Evolutionary conservation across 1,284 basidiomycete species (phyloP), one percentile per base, ranked within the genome.

Genomic region (Ustilago curta): DNA sequence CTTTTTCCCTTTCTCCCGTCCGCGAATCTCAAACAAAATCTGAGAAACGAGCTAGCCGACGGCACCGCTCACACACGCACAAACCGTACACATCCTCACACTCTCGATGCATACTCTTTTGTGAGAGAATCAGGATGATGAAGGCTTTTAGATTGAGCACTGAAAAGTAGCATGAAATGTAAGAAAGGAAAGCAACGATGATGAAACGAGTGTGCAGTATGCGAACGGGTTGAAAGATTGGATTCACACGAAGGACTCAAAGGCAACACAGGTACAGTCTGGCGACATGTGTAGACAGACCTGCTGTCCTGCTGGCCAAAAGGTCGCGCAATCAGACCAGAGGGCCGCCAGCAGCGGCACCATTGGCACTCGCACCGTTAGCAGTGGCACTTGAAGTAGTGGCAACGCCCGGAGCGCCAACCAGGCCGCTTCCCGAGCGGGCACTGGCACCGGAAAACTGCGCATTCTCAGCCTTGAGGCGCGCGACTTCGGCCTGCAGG

Each of bases 221-320:
- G 16, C n/a, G 35, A 32, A 7, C 2, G 12, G 35, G 12, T 37
- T 4, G 7, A 25, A 16, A 18, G 45, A 48, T 2, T 2, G 29
- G 18, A 43, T 31, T 19, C 8, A 21, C 5, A 25, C 25, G 16
- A 39, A 27, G 9, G 16, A 31, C 3, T 6, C 21, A 11, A 11
- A n/a, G 35, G 23, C 18, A 29, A 29, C 8, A 52, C 4, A 18
- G 5, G 39, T 16, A 47, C n/a, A n/a, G n/a, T n/a, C n/a, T 14
- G 54, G 23, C 44, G 54, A 56, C 21, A 35, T 11, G 27, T 48
- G 54, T 44, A 48, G 54, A 56, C 44, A 35, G 18, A 12, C 25
- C 23, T 52, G 37, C 27, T 39, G 27, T 40, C 40, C 21, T 3
- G 25, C 23, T 21, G 18, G 27, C 5, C 21, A 25, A 29, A 18